Evolutionary conservation across 2,329 filamentous ascomycete species (phyloP).

Genomic region (Fusarium keratoplasticum): DNA sequence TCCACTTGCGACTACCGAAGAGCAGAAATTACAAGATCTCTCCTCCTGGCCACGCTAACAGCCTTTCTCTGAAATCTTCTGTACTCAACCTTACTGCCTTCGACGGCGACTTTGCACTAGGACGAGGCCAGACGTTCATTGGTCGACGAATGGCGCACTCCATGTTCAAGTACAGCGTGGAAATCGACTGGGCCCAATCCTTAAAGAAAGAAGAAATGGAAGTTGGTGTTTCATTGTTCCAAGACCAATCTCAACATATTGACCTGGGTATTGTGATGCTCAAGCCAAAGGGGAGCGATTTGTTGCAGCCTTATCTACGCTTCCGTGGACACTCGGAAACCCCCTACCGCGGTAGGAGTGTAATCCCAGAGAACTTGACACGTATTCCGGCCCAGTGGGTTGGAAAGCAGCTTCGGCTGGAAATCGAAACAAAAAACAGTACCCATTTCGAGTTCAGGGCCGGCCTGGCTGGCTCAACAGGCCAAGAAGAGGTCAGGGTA

Average conservation of each 20-base stretch:
- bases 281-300: not conserved
- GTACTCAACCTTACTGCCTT: conserved; percentile 64
- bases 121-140: conserved; percentile 56
- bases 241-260: conserved; percentile 65
- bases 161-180: conserved; percentile 62
- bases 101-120: conserved; percentile 26
- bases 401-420: conserved; percentile 4
- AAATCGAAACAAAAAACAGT: conserved; percentile 6
- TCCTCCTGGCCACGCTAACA: conserved; percentile 53
- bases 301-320: conserved; percentile 1
- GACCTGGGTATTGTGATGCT: conserved; percentile 58
- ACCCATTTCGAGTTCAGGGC: conserved; percentile 14
- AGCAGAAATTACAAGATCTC: conserved; percentile 56
- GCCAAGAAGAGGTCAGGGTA: not conserved
- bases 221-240: conserved; percentile 64
- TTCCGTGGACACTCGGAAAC: conserved; percentile 17
- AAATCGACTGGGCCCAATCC: conserved; percentile 56
- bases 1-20: conserved; percentile 10
- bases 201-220: conserved; percentile 55
- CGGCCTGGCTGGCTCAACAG: not conserved
- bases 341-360: conserved; percentile 4
- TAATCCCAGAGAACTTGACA: not conserved
- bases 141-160: conserved; percentile 66
- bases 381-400: not conserved
- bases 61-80: conserved; percentile 61